Evolutionary conservation across 1,139 yeast species (phyloP).

Genomic region (Wickerhamiella pararugosa): DNA sequence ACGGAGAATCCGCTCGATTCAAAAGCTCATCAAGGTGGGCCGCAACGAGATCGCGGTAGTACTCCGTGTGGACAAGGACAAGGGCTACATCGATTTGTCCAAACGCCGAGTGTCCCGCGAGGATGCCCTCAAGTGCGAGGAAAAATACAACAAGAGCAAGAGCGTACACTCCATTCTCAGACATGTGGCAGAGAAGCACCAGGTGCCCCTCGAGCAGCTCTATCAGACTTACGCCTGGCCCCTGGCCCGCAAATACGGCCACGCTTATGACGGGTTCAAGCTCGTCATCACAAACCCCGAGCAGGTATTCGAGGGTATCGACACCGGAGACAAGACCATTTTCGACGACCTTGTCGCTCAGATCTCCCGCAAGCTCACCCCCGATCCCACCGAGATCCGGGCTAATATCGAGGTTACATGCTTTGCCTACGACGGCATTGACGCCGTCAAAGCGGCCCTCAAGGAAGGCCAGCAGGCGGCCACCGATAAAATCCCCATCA

Average conservation of each 20-base stretch:
- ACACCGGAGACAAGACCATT: conserved; percentile 54
- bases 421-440: conserved; percentile 94
- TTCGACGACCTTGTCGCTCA: conserved; percentile 71
- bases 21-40: conserved; percentile 93
- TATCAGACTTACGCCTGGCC: conserved; percentile 96
- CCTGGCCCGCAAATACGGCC: conserved; percentile 85
- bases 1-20: conserved; percentile 97
- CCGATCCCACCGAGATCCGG: conserved; percentile 94
- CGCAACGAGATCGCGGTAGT: conserved; percentile 98
- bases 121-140: conserved; percentile 95
- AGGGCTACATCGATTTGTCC: conserved; percentile 93
- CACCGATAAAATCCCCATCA: conserved; percentile 69
- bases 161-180: conserved; percentile 95
- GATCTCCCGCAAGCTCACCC: conserved; percentile 87
- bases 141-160: conserved; percentile 89
- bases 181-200: conserved; percentile 96
- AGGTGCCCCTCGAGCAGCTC: conserved; percentile 68
- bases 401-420: conserved; percentile 97
- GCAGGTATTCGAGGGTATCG: conserved; percentile 66
- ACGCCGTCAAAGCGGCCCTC: conserved; percentile 84
- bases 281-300: conserved; percentile 82
- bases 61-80: conserved; percentile 96
- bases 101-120: conserved; percentile 98
- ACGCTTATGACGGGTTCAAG: conserved; percentile 95
- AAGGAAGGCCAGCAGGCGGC: conserved; percentile 73